Evolutionary conservation across 441 rosid species (phyloP).

Genomic region (Adansonia gregorii): DNA sequence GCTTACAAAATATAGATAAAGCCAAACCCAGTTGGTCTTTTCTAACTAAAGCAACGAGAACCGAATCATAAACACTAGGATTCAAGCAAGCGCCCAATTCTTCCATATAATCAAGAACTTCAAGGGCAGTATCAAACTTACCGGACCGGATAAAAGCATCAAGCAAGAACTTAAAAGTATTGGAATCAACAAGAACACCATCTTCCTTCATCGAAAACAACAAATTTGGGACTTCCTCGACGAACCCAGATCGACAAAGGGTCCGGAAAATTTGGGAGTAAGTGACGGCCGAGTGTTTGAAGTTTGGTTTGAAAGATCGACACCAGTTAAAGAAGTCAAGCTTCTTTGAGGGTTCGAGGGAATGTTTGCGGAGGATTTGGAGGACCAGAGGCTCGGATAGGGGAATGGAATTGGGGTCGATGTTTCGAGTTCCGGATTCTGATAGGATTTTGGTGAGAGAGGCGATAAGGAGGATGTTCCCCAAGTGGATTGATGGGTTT

Average conservation of each 20-base stretch:
- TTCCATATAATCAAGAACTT: conserved; percentile 77
- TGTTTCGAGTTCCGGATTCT: conserved; percentile 60
- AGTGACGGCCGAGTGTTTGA: conserved; percentile 61
- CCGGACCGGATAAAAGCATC: conserved; percentile 59
- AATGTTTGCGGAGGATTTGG: conserved; percentile 58
- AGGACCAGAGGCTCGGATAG: conserved; percentile 66
- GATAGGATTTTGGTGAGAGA: conserved; percentile 64
- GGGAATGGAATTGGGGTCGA: conserved; percentile 58
- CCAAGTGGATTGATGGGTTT: conserved; percentile 40
- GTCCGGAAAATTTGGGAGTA: conserved; percentile 69
- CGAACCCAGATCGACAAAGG: conserved; percentile 55
- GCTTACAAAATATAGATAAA: conserved; percentile 66
- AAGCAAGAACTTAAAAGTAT: conserved; percentile 61
- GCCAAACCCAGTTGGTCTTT: conserved; percentile 65
- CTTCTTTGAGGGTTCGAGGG: conserved; percentile 59
- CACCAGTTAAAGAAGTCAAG: conserved; percentile 77
- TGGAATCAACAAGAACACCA: conserved; percentile 53
- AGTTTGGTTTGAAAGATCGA: conserved; percentile 51
- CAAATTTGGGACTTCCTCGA: conserved; percentile 63
- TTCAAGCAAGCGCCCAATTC: conserved; percentile 51
- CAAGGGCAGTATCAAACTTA: conserved; percentile 67
- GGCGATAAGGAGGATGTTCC: conserved; percentile 59
- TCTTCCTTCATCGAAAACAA: conserved; percentile 65
- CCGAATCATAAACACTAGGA: conserved; percentile 58
- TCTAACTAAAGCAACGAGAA: conserved; percentile 64